Percentiles rank a stretch among this genome's conserved stretches.
Evolutionary conservation across 305 asterid species (phyloP).

Genomic region (Fraxinus sp.): DNA sequence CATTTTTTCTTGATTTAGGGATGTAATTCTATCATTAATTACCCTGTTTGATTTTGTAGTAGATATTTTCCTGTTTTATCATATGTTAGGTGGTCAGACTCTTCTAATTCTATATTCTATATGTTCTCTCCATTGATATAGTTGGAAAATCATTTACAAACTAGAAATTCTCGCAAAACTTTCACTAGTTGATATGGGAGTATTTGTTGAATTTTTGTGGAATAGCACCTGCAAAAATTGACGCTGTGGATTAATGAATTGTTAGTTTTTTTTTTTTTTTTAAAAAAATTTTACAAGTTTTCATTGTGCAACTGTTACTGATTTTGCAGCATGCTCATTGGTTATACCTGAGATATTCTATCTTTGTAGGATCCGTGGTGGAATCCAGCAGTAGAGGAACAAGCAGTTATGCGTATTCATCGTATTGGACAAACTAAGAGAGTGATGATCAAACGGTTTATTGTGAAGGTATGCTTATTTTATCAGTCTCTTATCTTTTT

Average conservation of each 20-base stretch:
- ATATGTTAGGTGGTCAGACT: not conserved
- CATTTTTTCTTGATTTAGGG: not conserved
- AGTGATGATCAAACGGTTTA: constrained; percentile 74
- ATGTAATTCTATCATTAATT: not conserved
- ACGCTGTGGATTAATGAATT: not conserved
- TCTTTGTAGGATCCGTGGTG: constrained; percentile 93
- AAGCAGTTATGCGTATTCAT: constrained; percentile 98
- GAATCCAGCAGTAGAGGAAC: constrained; percentile 99
- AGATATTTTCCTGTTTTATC: not conserved
- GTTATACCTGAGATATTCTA: not conserved
- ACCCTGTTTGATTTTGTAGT: not conserved
- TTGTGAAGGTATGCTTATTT: constrained; percentile 61
- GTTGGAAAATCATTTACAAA: not conserved
- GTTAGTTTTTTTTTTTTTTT: constrained; percentile 16
- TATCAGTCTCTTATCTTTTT: not conserved
- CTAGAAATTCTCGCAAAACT: not conserved
- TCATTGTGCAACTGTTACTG: constrained; percentile 2
- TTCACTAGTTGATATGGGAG: not conserved
- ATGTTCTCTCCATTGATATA: not conserved
- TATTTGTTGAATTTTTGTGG: not conserved
- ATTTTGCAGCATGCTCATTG: not conserved
- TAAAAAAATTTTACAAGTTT: not conserved
- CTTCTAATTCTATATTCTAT: not conserved
- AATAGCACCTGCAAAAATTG: not conserved
- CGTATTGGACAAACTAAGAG: constrained; percentile 91